phyloP scores from a whole-genome alignment of 2,329 filamentous ascomycete species.

The Phialemoniopsis sp. region DNA sequence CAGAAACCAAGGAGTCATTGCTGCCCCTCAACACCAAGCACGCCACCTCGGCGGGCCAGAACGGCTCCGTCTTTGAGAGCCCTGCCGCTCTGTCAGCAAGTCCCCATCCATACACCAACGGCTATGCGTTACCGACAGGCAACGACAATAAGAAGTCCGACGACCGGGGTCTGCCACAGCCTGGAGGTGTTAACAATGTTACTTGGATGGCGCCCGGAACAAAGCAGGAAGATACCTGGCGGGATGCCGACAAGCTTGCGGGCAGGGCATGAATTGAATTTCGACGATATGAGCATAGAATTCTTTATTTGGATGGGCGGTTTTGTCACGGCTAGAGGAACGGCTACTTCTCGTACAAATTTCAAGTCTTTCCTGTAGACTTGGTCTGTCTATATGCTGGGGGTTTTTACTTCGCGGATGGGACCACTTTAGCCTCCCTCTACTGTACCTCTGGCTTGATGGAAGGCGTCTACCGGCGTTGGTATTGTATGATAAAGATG shows the following conservation, averaged over 20 bases:
- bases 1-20: constrained; percentile 47
- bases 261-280: constrained; percentile 5
- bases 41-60: constrained; percentile 23
- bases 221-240: constrained; percentile 83
- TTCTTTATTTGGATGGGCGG: no score
- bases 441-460: background rate
- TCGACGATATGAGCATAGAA: no score
- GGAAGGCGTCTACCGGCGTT: no score
- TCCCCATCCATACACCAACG: constrained; percentile 40
- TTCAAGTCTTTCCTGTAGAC: no score
- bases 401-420: no score
- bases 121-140: constrained; percentile 30
- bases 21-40: constrained; percentile 59
- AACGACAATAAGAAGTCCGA: constrained; percentile 54
- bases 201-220: constrained; percentile 76
- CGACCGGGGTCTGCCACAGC: constrained; percentile 36
- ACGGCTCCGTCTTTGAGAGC: constrained; percentile 30
- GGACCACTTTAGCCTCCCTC: no score
- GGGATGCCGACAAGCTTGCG: constrained; percentile 26
- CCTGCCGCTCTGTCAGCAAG: constrained; percentile 12
- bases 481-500: no score
- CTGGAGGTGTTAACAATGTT: constrained; percentile 35
- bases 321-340: no score
- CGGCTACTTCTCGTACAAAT: no score
- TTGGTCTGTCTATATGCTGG: no score